Conservation (phyloP, 139 green algal genomes). For the Chlorella sp. region DNA sequence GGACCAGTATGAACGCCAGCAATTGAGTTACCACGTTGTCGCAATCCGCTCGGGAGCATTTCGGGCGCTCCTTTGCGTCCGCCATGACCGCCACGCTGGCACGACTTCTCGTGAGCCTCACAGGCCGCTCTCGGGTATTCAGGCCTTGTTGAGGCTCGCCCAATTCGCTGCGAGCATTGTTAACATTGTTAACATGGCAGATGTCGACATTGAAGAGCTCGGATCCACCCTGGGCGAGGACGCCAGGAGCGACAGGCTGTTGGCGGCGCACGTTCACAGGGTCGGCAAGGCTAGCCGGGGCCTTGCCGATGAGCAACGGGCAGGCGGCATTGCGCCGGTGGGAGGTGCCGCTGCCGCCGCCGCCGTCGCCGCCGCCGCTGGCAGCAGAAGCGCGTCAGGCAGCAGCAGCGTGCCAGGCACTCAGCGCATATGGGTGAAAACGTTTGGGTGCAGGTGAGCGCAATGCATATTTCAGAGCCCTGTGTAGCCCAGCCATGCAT, state of each 20-base stretch:
- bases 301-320: background rate
- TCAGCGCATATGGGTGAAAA: constrained; percentile 79
- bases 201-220: constrained; percentile 44
- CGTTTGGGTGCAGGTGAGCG: constrained; percentile 61
- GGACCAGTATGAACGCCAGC: no score
- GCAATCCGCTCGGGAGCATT: no score
- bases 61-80: no score
- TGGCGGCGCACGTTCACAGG: constrained; percentile 8
- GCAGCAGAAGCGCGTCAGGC: background rate
- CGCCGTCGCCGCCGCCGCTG: background rate
- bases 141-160: background rate
- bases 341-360: background rate
- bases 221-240: background rate
- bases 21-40: no score
- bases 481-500: background rate
- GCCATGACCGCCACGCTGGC: no score
- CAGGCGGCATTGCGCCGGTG: background rate
- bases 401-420: constrained; percentile 60
- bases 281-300: background rate
- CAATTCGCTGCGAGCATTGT: background rate
- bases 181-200: background rate
- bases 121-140: no score
- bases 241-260: background rate
- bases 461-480: background rate
- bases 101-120: no score